Conservation (phyloP, 2,329 filamentous ascomycete species). For the Colletotrichum kahawae region DNA sequence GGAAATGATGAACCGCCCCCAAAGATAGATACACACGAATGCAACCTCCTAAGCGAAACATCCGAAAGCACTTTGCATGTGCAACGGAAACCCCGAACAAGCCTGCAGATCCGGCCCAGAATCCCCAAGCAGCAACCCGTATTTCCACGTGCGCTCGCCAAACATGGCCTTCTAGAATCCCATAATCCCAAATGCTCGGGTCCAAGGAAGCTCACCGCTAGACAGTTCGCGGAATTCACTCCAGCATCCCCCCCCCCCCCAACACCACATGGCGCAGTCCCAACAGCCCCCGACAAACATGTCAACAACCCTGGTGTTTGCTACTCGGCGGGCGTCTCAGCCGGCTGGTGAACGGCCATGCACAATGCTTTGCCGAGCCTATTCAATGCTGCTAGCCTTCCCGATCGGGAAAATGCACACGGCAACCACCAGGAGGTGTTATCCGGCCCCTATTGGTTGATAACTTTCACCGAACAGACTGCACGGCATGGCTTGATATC, state of each 20-base stretch:
- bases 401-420: not conserved
- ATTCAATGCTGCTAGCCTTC: not conserved
- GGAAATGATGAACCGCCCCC: not conserved
- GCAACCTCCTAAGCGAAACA: not conserved
- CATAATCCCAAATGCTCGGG: not conserved
- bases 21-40: not conserved
- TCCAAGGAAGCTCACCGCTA: not conserved
- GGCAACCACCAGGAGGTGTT: not conserved
- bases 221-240: not conserved
- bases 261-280: not conserved
- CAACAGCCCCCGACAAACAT: not conserved
- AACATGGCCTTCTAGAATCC: not conserved
- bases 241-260: not conserved
- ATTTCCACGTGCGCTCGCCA: constrained; percentile 34
- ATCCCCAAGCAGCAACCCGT: constrained; percentile 57
- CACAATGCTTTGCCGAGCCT: not conserved
- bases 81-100: not conserved
- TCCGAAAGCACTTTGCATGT: not conserved
- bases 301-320: not conserved
- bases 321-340: not conserved
- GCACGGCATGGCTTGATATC: not conserved
- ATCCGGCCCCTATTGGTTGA: not conserved
- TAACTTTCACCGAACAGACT: not conserved
- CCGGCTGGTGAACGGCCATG: not conserved
- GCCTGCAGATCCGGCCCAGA: constrained; percentile 43